A percentile compares a stretch with the other conserved stretches of the same genome.
Evolutionary conservation across 805 yeast genomes (phyloP).

Genomic region (Candida qinlingensis): DNA sequence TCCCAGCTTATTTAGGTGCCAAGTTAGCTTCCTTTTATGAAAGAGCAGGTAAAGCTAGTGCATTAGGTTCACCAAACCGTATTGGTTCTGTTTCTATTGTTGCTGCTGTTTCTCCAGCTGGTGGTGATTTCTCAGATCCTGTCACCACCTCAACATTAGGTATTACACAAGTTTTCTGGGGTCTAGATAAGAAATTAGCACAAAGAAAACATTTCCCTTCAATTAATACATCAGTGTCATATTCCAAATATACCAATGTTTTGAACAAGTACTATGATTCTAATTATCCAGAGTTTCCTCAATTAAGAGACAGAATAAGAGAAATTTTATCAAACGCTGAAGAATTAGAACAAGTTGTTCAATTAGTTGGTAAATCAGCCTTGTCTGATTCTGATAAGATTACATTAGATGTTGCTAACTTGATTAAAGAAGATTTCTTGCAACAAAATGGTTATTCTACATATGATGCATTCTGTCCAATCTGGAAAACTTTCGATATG

Average conservation of each 20-base stretch:
- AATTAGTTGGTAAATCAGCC: conserved; percentile 97
- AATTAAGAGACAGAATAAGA: conserved; percentile 83
- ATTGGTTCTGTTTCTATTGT: conserved; percentile 97
- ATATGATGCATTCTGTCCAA: conserved; percentile 98
- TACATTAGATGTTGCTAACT: conserved; percentile 84
- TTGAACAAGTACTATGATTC: conserved; percentile 80
- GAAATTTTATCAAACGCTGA: conserved; percentile 96
- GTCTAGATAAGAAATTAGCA: conserved; percentile 96
- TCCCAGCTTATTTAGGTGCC: conserved; percentile 99
- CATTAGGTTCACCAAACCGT: conserved; percentile 95
- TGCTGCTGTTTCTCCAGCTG: conserved; percentile 99
- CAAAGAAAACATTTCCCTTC: conserved; percentile 99
- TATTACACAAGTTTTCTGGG: conserved; percentile 99
- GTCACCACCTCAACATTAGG: conserved; percentile 97
- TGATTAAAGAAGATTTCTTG: conserved; percentile 95
- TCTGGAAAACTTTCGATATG: conserved; percentile 98
- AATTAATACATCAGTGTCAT: conserved; percentile 91
- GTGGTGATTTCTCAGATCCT: conserved; percentile 99
- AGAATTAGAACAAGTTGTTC: conserved; percentile 98
- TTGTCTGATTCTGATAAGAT: conserved; percentile 95
- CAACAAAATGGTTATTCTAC: conserved; percentile 99
- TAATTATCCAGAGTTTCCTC: conserved; percentile 87
- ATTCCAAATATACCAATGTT: conserved; percentile 91
- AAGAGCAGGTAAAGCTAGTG: conserved; percentile 96
- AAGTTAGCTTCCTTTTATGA: conserved; percentile 98